Evolutionary conservation across 371 early-diverging fungal species (phyloP), one percentile per base, ranked within the genome.

Genomic region (Parasitella parasitica): DNA sequence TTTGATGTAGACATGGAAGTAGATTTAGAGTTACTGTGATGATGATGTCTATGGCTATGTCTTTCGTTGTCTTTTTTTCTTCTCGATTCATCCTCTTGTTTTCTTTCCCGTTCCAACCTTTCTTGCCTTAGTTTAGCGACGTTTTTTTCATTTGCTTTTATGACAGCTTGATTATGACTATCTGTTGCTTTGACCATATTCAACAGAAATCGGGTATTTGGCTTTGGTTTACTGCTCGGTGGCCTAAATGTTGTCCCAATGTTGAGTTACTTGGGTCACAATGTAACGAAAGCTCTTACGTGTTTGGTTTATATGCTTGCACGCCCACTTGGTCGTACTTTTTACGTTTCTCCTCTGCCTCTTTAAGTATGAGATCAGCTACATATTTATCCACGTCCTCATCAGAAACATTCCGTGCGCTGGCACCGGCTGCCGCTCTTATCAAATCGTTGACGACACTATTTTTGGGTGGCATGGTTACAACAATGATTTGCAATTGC

Each of bases 361-460:
- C 88, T 59, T 82, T 80, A 16, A 86, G 55, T 38, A 91, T 84
- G 51, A 88, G 55, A 26, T 88, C 84, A 11, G 91, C 91, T 34
- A 90, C 84, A 63, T 89, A 87, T 52, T 81, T 81, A 72, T 92
- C 90, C 3, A 90, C 66, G 66, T 89, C 90, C 27, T 81, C 72
- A 66, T 87, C 89, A 15, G 75, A 63, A 0, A 88, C 73, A 58
- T 73, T 59, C 9, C 54, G 51, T 20, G 86, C 76, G 32, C 80
- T 69, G 2, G 84, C 77, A 26, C 87, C 86, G 6, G 82, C 80
- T 11, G 89, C 84, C 2, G 86, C 77, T 13, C 85, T 70, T 34
- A 84, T 77, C 0, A 86, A 70, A 53, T 80, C 76, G 20, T 73
- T 78, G 13, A 85, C 82, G 27, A 78, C 78, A 28, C 69, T 75